phyloP scores from a whole-genome alignment of 2,329 filamentous ascomycete genomes.

The Coleophoma cylindrospora region DNA sequence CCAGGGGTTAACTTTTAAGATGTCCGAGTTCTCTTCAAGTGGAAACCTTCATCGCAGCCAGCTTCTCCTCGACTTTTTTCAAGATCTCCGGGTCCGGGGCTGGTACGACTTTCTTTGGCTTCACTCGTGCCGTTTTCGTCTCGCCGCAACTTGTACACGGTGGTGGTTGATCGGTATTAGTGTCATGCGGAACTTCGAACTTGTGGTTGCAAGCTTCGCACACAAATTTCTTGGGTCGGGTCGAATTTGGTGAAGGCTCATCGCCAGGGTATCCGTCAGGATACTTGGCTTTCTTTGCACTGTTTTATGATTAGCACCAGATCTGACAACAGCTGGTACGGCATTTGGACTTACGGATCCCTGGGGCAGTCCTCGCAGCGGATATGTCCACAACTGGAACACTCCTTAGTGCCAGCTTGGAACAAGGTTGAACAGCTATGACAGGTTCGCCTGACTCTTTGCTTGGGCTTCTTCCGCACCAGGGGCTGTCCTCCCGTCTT shows the following conservation, averaged over 20 bases:
- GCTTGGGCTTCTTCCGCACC: constrained; percentile 64
- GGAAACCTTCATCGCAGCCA: constrained; percentile 29
- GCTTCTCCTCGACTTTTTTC: constrained; percentile 49
- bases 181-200: constrained; percentile 29
- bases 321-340: not conserved
- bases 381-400: constrained; percentile 63
- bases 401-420: constrained; percentile 52
- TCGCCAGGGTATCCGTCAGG: constrained; percentile 68
- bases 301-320: constrained; percentile 25
- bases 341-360: constrained; percentile 58
- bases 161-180: constrained; percentile 21
- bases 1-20: no score
- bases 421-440: constrained; percentile 69
- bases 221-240: constrained; percentile 39
- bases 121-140: constrained; percentile 46
- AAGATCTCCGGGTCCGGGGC: constrained; percentile 57
- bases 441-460: constrained; percentile 71
- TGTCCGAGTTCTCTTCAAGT: not conserved
- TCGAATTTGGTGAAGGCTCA: constrained; percentile 30
- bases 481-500: constrained; percentile 66
- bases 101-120: constrained; percentile 47
- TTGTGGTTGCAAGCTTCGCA: constrained; percentile 60
- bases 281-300: constrained; percentile 63
- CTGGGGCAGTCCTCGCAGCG: constrained; percentile 79
- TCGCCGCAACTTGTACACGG: constrained; percentile 57